phyloP scores from a whole-genome alignment of 2,329 filamentous ascomycete species.

The Fusarium pseudograminearum region DNA sequence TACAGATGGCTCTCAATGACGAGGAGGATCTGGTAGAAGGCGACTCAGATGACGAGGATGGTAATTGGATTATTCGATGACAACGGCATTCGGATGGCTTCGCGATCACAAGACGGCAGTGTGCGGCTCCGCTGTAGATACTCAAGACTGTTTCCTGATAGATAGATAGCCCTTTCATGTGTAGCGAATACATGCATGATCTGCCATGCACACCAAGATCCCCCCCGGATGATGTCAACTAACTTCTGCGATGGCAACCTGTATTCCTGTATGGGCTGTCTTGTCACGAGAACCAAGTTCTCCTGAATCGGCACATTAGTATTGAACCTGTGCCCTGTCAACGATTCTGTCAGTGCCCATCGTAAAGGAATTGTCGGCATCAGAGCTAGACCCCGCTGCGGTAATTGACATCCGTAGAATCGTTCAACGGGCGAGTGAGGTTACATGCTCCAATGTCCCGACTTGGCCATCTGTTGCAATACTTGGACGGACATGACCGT shows the following conservation, averaged over 20 bases:
- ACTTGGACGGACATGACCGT: slow-evolving; percentile 9
- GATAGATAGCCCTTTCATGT: slow-evolving; percentile 19
- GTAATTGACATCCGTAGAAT: slow-evolving; percentile 9
- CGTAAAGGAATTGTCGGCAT: slow-evolving; percentile 15
- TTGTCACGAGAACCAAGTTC: slow-evolving; percentile 10
- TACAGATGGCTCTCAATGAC: slow-evolving; percentile 66
- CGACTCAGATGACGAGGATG: slow-evolving; percentile 54
- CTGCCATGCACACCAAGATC: slow-evolving; percentile 21
- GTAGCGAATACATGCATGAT: slow-evolving; percentile 35
- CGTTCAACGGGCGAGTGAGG: slow-evolving; percentile 11
- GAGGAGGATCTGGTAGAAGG: slow-evolving; percentile 63
- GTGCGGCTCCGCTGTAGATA: slow-evolving; percentile 20
- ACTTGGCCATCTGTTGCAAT: slow-evolving; percentile 6
- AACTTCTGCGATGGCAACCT: slow-evolving; percentile 2
- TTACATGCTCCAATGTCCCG: slow-evolving; percentile 6
- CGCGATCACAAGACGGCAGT: slow-evolving; percentile 5
- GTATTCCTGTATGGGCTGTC: slow-evolving; percentile 1
- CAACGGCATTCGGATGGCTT: neutral
- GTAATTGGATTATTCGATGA: slow-evolving; percentile 46
- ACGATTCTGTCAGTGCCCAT: slow-evolving; percentile 1
- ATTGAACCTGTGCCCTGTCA: slow-evolving; percentile 24
- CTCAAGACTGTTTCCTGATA: slow-evolving; percentile 13
- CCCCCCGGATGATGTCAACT: slow-evolving; percentile 23
- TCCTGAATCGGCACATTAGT: slow-evolving; percentile 18
- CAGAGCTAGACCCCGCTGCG: slow-evolving; percentile 18